Evolutionary conservation across 768 basidiomycete genomes (phyloP).

Genomic region (Pleurotus pulmonarius): DNA sequence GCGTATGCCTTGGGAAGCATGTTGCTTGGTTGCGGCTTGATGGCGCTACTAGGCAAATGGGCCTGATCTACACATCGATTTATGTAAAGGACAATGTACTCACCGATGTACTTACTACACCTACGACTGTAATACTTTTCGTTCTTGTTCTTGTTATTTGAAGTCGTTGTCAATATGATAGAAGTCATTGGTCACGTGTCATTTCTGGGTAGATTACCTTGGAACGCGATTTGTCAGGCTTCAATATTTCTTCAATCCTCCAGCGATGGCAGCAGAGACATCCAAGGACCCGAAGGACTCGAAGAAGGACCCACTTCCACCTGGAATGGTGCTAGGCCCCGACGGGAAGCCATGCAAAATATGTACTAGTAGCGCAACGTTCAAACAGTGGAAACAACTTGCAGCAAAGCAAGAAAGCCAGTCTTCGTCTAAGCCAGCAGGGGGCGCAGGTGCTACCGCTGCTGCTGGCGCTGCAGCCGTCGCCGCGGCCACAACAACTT

Average conservation of each 20-base stretch:
- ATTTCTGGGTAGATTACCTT: no score
- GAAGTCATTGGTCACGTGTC: no score
- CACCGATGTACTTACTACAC: no score
- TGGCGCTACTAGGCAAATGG: conserved; percentile 90
- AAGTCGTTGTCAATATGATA: no score
- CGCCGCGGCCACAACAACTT: conserved; percentile 10
- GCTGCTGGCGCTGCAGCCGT: conserved; percentile 17
- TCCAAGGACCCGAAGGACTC: background rate
- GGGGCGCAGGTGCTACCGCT: conserved; percentile 17
- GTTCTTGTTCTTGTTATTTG: no score
- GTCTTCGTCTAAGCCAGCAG: conserved; percentile 20
- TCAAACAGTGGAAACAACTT: conserved; percentile 57
- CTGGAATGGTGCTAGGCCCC: conserved; percentile 85
- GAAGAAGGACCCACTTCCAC: conserved; percentile 41
- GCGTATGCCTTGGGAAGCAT: conserved; percentile 74
- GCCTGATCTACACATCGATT: conserved; percentile 41
- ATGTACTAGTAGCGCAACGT: conserved; percentile 57
- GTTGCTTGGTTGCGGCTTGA: conserved; percentile 79
- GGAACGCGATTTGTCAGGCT: no score
- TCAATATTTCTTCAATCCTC: no score
- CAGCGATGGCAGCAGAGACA: no score
- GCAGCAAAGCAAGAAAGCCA: conserved; percentile 26
- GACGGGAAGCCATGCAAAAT: conserved; percentile 96
- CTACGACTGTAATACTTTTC: no score
- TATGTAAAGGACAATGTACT: no score